These are phyloP conservation scores for Geosmithia putterillii DNA, from an alignment of 2,329 filamentous ascomycete genomes.

Conservation along the genomic window DNA sequence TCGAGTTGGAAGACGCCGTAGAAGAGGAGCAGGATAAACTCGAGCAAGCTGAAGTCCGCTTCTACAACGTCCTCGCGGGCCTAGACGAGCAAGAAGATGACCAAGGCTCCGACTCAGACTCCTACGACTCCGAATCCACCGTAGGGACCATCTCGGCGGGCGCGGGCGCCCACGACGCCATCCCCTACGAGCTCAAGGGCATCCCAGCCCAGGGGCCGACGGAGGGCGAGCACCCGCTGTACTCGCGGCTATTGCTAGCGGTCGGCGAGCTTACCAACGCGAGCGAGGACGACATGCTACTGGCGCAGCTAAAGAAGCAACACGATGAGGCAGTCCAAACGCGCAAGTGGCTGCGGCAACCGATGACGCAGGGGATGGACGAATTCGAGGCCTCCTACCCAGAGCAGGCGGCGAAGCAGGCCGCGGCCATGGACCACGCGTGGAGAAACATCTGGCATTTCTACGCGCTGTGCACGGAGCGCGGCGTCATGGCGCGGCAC, in stretches of 20 bases:
- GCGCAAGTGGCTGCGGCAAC: neutral
- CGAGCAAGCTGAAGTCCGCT: slow-evolving; percentile 20
- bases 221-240: slow-evolving; percentile 34
- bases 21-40: slow-evolving; percentile 23
- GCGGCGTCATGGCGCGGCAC: slow-evolving; percentile 29
- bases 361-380: slow-evolving; percentile 11
- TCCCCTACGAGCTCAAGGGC: slow-evolving; percentile 20
- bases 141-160: too few species aligned
- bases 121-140: too few species aligned
- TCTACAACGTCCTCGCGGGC: slow-evolving; percentile 23
- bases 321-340: slow-evolving; percentile 15
- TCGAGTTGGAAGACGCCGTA: slow-evolving; percentile 18
- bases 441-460: too few species aligned
- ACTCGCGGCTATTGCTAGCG: slow-evolving; percentile 26
- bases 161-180: slow-evolving; percentile 6
- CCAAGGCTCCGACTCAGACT: neutral
- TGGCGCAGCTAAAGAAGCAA: slow-evolving; percentile 23
- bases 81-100: neutral
- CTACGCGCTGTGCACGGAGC: slow-evolving; percentile 27
- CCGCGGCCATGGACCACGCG: too few species aligned
- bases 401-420: too few species aligned
- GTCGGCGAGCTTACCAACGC: slow-evolving; percentile 33
- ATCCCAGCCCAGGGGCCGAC: slow-evolving; percentile 19
- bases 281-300: slow-evolving; percentile 32
- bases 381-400: too few species aligned